Base-by-base conservation (phyloP, 108 stramenopile species). In the Epipyxis sp. region DNA sequence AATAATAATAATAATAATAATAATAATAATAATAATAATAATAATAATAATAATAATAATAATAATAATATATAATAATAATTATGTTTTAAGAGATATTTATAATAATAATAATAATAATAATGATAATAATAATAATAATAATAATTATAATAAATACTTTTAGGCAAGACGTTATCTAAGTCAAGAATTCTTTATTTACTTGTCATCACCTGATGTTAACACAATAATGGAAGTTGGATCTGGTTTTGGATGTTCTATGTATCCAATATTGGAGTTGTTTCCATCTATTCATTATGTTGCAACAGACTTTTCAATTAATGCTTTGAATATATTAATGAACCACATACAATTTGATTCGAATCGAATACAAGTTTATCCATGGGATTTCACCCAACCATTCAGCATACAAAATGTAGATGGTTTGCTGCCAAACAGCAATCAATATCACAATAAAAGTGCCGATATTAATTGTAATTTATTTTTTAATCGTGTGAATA, bases 371-470 rank as follows among this genome's bases (percentile, higher is more conserved):
- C n/a, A 6, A 6, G 34, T 39, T 13, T 37, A 74, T 13, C 27
- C 27, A 25, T 74, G 71, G 71, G 71, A 74, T 37, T 43, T 74
- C 50, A 35, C 71, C 10, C 27, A 74, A 37, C 29, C 71, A 34
- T 42, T 32, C 50, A 39, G 3, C 10, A 29, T 3, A 29, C 25
- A 46, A 20, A 13, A 6, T 74, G 44, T 57, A 39, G 46, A 3
- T 42, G 32, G n/a, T n/a, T n/a, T n/a, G n/a, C n/a, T n/a, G n/a
- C n/a, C n/a, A n/a, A n/a, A n/a, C n/a, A n/a, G n/a, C n/a, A n/a
- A n/a, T n/a, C n/a, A n/a, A n/a, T n/a, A n/a, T n/a, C n/a, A n/a
- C n/a, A n/a, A n/a, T n/a, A n/a, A n/a, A n/a, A n/a, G n/a, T n/a
- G n/a, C n/a, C n/a, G n/a, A n/a, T n/a, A n/a, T n/a, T n/a, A n/a